Percentiles rank a stretch among this genome's conserved stretches.
Conservation (phyloP, 2,329 filamentous ascomycete genomes). For the Penicillium sp. region DNA sequence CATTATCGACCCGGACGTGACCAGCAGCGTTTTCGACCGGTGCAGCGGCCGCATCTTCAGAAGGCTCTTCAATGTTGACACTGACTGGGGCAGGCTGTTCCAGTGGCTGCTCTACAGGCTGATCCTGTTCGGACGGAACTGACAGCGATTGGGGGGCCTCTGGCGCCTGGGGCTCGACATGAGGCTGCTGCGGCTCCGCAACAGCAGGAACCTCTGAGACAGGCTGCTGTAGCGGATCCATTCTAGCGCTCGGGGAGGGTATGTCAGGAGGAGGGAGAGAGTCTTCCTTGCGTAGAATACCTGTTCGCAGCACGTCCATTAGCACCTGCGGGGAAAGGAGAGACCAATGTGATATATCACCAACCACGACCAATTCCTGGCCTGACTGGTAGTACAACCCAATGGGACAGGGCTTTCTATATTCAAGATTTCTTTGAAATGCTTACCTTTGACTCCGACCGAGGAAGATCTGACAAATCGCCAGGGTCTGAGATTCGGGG, state of each 20-base stretch:
- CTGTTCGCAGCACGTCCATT: constrained; percentile 14
- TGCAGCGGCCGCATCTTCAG: constrained; percentile 31
- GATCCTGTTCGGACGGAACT: constrained; percentile 4
- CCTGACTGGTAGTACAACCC: background rate
- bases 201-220: constrained; percentile 21
- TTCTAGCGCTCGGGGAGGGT: constrained; percentile 8
- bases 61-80: constrained; percentile 30
- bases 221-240: constrained; percentile 30
- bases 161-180: constrained; percentile 13
- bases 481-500: background rate
- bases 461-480: background rate
- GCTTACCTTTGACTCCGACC: background rate
- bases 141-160: background rate
- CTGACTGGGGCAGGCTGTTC: constrained; percentile 27
- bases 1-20: constrained; percentile 32
- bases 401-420: background rate
- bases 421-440: background rate
- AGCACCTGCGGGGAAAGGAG: constrained; percentile 22
- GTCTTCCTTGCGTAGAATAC: constrained; percentile 9
- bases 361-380: constrained; percentile 12
- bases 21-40: constrained; percentile 3
- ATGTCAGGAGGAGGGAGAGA: background rate
- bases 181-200: constrained; percentile 21
- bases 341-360: constrained; percentile 9
- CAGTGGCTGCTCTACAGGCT: constrained; percentile 9